These are phyloP conservation scores for Fomitopsis serialis DNA, from an alignment of 768 basidiomycete species.

Conservation along the genomic window DNA sequence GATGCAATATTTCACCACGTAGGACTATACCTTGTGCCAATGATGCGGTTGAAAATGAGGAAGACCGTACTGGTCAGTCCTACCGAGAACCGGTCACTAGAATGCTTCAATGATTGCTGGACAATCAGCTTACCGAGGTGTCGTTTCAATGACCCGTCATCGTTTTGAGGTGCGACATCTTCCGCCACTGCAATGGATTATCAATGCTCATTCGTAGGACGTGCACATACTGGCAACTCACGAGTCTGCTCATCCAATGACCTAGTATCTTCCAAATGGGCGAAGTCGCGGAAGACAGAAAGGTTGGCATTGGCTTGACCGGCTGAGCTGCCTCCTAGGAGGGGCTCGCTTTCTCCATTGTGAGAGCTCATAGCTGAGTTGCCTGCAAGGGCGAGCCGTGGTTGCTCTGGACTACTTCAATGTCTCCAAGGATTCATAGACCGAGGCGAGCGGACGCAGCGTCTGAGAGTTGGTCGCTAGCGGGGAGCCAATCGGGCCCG, in stretches of 20 bases:
- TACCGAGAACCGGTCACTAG: background rate
- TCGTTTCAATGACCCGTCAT: background rate
- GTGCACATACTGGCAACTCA: background rate
- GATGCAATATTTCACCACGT: too few relatives aligned
- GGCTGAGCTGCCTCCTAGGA: background rate
- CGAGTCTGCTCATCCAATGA: background rate
- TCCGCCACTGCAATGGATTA: background rate
- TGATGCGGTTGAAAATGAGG: slow-evolving; percentile 73
- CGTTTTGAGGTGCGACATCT: background rate
- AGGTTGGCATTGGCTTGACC: background rate
- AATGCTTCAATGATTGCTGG: background rate
- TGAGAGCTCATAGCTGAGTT: background rate
- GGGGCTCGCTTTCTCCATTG: background rate
- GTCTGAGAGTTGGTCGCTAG: background rate
- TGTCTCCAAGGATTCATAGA: too few relatives aligned
- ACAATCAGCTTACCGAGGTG: background rate
- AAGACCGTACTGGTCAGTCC: slow-evolving; percentile 36
- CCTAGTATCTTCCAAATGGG: background rate
- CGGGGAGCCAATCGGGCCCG: background rate
- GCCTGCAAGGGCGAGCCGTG: background rate
- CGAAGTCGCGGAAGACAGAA: background rate
- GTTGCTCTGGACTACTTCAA: too few relatives aligned
- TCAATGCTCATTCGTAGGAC: too few relatives aligned
- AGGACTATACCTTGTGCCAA: slow-evolving; percentile 55
- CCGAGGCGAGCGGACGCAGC: too few relatives aligned